Evolutionary conservation across 352 stramenopile genomes (phyloP).

Genomic region (Phytopythium boreale): DNA sequence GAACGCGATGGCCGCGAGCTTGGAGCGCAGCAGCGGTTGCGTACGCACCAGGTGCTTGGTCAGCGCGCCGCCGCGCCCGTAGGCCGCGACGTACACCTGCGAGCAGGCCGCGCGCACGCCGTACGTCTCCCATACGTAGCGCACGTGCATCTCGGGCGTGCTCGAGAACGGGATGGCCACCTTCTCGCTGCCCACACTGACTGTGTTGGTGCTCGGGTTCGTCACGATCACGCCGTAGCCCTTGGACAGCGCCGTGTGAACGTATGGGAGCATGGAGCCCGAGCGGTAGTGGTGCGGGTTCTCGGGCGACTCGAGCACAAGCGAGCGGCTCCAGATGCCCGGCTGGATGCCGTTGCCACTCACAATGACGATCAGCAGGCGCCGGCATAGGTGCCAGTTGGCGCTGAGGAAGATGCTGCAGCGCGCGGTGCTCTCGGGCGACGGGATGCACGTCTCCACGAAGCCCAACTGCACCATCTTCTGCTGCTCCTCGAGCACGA

Average conservation of each 20-base stretch:
- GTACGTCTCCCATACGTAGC: constrained; percentile 84
- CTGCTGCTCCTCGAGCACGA: constrained; percentile 81
- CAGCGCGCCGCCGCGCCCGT: constrained; percentile 63
- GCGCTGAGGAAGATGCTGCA: constrained; percentile 83
- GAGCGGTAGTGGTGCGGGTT: constrained; percentile 78
- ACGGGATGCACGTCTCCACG: constrained; percentile 78
- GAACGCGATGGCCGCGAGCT: constrained; percentile 72
- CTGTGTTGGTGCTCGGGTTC: constrained; percentile 78
- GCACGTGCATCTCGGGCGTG: constrained; percentile 74
- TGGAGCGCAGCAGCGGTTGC: constrained; percentile 55
- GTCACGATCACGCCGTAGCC: constrained; percentile 80
- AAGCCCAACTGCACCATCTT: constrained; percentile 86
- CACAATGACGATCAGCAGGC: constrained; percentile 73
- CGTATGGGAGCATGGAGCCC: constrained; percentile 79
- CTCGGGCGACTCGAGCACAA: constrained; percentile 71
- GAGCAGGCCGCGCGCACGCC: constrained; percentile 59
- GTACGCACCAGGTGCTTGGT: constrained; percentile 77
- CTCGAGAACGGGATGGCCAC: constrained; percentile 73
- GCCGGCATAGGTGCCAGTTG: constrained; percentile 80
- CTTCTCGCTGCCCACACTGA: constrained; percentile 67
- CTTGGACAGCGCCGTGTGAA: constrained; percentile 75
- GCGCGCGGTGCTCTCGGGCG: constrained; percentile 51
- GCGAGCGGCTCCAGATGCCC: constrained; percentile 81
- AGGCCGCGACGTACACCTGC: constrained; percentile 81
- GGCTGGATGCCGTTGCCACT: constrained; percentile 84